These are phyloP conservation scores for Lactarius hengduanensis DNA, from an alignment of 768 basidiomycete genomes.

Conservation along the genomic window DNA sequence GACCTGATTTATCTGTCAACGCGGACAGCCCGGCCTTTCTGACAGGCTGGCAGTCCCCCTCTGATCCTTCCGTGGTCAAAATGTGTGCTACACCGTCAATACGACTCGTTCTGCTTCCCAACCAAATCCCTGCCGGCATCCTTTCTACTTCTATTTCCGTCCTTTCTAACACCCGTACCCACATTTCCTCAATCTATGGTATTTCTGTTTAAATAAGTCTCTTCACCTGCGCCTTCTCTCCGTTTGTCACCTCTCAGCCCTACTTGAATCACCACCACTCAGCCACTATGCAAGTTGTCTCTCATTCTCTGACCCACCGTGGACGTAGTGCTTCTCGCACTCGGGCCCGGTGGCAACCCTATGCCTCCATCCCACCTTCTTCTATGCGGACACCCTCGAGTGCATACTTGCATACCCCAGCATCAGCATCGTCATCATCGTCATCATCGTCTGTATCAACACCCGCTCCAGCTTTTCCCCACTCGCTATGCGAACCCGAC, in stretches of 20 bases:
- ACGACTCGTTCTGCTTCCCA: conserved; percentile 31
- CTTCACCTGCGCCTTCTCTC: not conserved
- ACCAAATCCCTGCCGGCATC: conserved; percentile 30
- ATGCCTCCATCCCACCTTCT: conserved; percentile 42
- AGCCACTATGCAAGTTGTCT: conserved; percentile 37
- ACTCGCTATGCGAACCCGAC: conserved; percentile 38
- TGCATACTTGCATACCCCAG: conserved; percentile 33
- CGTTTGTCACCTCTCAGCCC: conserved; percentile 15
- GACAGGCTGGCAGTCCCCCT: conserved; percentile 39
- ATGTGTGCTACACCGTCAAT: conserved; percentile 41
- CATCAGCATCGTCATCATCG: conserved; percentile 21
- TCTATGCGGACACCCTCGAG: conserved; percentile 41
- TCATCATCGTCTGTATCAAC: conserved; percentile 30
- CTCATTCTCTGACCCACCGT: conserved; percentile 65
- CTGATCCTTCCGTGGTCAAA: conserved; percentile 32
- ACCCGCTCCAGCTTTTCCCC: conserved; percentile 20
- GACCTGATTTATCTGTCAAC: conserved; percentile 32
- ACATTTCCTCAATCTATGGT: conserved; percentile 19
- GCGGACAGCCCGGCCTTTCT: conserved; percentile 46
- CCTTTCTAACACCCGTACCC: conserved; percentile 18
- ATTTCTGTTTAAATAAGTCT: conserved; percentile 23
- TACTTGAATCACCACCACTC: conserved; percentile 15
- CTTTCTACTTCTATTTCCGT: conserved; percentile 25
- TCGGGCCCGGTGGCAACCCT: conserved; percentile 81
- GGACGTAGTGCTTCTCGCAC: conserved; percentile 63